Percentiles rank a stretch among this genome's conserved stretches.
These are phyloP conservation scores for Papilionanthe hybrid DNA, from an alignment of 116 monocot genomes.

Conservation along the genomic window DNA sequence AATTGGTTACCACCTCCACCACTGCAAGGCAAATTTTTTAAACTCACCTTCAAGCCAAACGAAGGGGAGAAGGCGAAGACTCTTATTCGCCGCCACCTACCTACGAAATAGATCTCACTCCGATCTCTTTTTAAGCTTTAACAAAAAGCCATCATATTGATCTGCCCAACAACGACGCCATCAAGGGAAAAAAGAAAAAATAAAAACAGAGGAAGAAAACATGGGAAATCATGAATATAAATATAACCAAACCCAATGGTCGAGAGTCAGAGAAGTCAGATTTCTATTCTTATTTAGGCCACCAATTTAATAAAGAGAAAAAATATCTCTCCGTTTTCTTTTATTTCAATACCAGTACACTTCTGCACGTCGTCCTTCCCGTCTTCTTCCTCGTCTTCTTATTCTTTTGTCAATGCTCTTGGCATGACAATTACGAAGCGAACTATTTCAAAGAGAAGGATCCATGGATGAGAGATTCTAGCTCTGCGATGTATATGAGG, in stretches of 20 bases:
- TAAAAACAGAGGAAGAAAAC: neutral
- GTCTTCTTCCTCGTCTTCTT: neutral
- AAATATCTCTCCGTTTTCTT: neutral
- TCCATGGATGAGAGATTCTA: neutral
- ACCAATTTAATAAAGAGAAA: neutral
- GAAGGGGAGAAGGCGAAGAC: neutral
- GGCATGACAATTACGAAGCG: neutral
- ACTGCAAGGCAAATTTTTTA: neutral
- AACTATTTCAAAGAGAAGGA: neutral
- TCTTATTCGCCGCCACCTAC: neutral
- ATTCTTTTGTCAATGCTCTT: neutral
- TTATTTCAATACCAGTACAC: neutral
- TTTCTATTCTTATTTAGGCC: neutral
- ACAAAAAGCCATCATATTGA: neutral
- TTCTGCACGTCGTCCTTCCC: too few relatives aligned
- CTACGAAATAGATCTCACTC: neutral
- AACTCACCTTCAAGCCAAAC: neutral
- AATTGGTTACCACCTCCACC: neutral
- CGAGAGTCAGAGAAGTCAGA: neutral
- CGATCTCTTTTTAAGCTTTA: neutral
- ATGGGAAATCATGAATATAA: conserved; percentile 2
- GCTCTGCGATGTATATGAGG: neutral
- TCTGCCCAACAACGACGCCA: neutral
- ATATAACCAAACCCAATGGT: neutral
- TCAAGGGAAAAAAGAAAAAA: neutral